Base-by-base conservation (phyloP, 2,329 filamentous ascomycete species). In the Hypoxylon sp. region DNA sequence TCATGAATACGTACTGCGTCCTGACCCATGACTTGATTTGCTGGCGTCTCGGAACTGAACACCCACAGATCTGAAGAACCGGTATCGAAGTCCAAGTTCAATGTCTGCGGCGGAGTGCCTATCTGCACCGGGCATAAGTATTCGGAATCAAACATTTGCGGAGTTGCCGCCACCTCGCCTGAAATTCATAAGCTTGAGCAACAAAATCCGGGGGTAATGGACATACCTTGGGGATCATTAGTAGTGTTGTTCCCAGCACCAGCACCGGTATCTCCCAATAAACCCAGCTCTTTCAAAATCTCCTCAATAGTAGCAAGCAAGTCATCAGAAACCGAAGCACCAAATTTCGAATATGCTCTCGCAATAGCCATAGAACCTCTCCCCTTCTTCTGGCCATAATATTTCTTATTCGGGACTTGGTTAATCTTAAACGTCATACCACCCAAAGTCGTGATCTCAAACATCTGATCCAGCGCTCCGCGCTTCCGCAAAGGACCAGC, bases 51-150 rank as follows among this genome's bases (percentile, higher is more conserved):
- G 32, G 75, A 75, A 60, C 80, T 82, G 70, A 84, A 84, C 0
- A 85, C 83, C 83, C 83, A 84, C 23, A 84, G 75, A 61, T 85
- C 82, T 10, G 81, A 80, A 2, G 82, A 84, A 0, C 82, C 82
- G 1, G 83, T 84, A 63, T 84, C 82, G 50, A 84, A 82, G 69
- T 83, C 79, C 52, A 84, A 72, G 36, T 80, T 78, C 51, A 84
- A 74, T 0, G 78, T 81, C 70, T 84, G 80, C 3, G 80, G 75
- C 7, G 82, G 82, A 5, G 80, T 80, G 9, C 79, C 79, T 32
- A 80, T 79, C 50, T 75, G 63, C 3, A 80, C 78, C 10, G 77
- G 77, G 19, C 71, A 75, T 25, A 80, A 50, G 53, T 79, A 80
- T 46, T 78, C 77, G 19, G 72, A 72, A 21, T 80, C 78, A 36